phyloP scores from a whole-genome alignment of 2,329 filamentous ascomycete species.

The Nothophaeocryptopus gaeumannii region DNA sequence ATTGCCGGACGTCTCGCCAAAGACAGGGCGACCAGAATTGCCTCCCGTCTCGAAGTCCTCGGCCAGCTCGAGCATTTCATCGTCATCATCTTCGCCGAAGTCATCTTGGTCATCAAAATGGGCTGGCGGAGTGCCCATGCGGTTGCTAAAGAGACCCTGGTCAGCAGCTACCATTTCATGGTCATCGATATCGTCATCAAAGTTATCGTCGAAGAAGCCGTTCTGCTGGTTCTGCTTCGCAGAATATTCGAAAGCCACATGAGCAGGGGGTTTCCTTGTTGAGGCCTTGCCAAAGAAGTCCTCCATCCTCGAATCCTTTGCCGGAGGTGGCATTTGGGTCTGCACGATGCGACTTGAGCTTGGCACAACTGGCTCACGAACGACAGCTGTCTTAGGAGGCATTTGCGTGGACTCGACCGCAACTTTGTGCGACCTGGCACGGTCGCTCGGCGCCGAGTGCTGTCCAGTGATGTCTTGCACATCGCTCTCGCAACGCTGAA shows the following conservation, averaged over 20 bases:
- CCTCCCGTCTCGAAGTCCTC: conserved; percentile 43
- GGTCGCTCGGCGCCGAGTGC: conserved; percentile 1
- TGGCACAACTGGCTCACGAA: conserved; percentile 10
- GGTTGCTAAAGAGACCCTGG: conserved; percentile 35
- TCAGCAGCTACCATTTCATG: conserved; percentile 25
- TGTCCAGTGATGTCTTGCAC: conserved; percentile 19
- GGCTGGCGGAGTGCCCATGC: conserved; percentile 39
- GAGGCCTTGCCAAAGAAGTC: background rate
- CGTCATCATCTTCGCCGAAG: conserved; percentile 36
- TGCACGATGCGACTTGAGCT: conserved; percentile 34
- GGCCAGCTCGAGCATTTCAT: conserved; percentile 43
- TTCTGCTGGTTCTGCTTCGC: conserved; percentile 1
- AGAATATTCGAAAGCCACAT: conserved; percentile 1
- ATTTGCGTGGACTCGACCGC: conserved; percentile 33
- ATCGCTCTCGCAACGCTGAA: conserved; percentile 26
- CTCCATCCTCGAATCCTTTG: too few species aligned
- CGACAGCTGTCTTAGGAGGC: conserved; percentile 1
- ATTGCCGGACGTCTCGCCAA: conserved; percentile 34
- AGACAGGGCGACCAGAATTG: conserved; percentile 24
- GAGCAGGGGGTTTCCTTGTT: background rate
- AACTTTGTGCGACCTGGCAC: conserved; percentile 12
- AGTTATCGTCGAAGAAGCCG: conserved; percentile 7
- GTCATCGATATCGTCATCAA: conserved; percentile 25
- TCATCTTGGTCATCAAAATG: conserved; percentile 29
- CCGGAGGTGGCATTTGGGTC: conserved; percentile 28